Base-by-base conservation (phyloP, 148 eudicot genomes). In the Rhododendron griersonianum region DNA sequence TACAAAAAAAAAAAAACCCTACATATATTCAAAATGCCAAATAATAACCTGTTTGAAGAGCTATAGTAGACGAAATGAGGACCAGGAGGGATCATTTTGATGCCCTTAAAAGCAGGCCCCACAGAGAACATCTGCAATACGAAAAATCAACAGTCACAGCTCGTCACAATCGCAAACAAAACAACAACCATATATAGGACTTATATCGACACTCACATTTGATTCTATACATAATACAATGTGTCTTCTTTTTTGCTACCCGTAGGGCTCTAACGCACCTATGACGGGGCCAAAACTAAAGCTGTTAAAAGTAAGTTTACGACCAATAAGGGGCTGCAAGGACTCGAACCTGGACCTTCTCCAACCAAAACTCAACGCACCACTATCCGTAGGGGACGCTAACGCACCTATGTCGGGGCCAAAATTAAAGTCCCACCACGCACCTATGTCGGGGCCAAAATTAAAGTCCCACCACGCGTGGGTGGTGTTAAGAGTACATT, bases 41-140 rank as follows among this genome's bases (percentile, higher is more conserved):
- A 39, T 45, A 57, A 57, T 30, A 47, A 94, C 98, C 92, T 95
- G 84, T 84, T 91, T 14, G 98, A 91, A 0, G 99, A 91, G 85
- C 93, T 90, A 86, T 95, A 97, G 86, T 94, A 94, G 80, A 95
- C 85, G 53, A 94, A 97, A 83, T 97, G 99, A 87, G 92, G 88
- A 37, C 99, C 99, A 1, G 99, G 98, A 80, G 99, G 99, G 83
- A 97, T 95, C 98, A 97, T 97, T 89, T 97, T 97, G 78, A 97
- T 93, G 79, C 99, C 99, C 90, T 90, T 95, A 86, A 97, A 97
- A 71, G 82, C 83, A 86, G 98, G 98, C 16, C 98, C 99, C 9
- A 90, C 91, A 1, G 93, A 94, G 88, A 92, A 94, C 90, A 94
- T 91, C 99, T 96, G 94, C 90, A 37, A 16, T 7, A 82, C 5